A percentile compares a stretch with the other conserved stretches of the same genome.
These are phyloP conservation scores for Brassica rapa DNA, from an alignment of 345 rosid genomes.

Conservation along the genomic window DNA sequence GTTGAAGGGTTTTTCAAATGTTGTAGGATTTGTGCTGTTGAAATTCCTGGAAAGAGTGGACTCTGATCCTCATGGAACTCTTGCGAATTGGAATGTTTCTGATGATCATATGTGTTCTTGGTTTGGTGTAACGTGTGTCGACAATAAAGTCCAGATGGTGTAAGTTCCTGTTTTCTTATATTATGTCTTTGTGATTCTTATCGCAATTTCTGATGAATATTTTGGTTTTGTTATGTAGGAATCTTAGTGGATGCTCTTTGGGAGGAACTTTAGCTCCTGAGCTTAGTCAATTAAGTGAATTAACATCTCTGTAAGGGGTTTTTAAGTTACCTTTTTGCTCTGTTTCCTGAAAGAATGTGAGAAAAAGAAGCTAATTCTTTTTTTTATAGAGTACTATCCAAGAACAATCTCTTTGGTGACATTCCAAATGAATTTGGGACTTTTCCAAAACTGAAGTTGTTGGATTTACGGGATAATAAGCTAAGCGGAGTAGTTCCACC, in stretches of 20 bases:
- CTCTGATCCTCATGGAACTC: conserved; percentile 70
- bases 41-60: conserved; percentile 59
- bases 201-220: neutral
- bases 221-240: conserved; percentile 45
- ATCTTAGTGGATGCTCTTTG: conserved; percentile 60
- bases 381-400: conserved; percentile 50
- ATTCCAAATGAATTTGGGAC: conserved; percentile 72
- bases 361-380: conserved; percentile 17
- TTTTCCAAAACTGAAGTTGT: conserved; percentile 54
- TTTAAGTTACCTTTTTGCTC: conserved; percentile 7
- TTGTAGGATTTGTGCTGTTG: conserved; percentile 69
- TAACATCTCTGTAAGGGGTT: conserved; percentile 69
- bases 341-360: conserved; percentile 12
- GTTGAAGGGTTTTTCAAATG: neutral
- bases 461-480: conserved; percentile 75
- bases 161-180: conserved; percentile 45
- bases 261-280: conserved; percentile 76
- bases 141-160: conserved; percentile 72
- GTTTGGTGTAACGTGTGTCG: conserved; percentile 73
- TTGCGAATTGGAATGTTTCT: conserved; percentile 64
- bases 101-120: conserved; percentile 61
- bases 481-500: conserved; percentile 68
- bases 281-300: conserved; percentile 63
- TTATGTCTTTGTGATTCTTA: neutral
- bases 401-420: conserved; percentile 60